Conservation (phyloP, 306 rosid genomes). For the Prinsepia uniflora region DNA sequence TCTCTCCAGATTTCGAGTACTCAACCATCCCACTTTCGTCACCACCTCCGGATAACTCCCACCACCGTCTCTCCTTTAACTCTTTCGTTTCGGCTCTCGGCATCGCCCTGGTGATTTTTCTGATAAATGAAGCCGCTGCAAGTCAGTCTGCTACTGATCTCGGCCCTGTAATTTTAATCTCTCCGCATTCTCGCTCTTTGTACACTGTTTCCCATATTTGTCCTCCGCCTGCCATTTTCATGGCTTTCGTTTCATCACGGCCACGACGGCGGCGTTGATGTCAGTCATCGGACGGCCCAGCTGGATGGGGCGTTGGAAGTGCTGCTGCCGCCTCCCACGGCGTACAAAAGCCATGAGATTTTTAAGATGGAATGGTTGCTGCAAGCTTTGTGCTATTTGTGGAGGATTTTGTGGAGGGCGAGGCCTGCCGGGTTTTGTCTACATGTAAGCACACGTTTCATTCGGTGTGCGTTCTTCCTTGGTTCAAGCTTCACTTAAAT, state of each 20-base stretch:
- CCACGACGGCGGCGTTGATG: too few species aligned
- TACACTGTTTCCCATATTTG: not conserved
- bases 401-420: conserved; percentile 22
- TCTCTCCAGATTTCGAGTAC: too few species aligned
- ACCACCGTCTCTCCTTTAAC: not conserved
- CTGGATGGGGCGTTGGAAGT: not conserved
- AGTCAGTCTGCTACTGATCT: not conserved
- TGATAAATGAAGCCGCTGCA: not conserved
- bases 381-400: conserved; percentile 17
- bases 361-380: not conserved
- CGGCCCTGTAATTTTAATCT: not conserved
- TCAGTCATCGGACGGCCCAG: too few species aligned
- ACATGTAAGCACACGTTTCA: conserved; percentile 20
- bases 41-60: not conserved
- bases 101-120: not conserved
- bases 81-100: not conserved
- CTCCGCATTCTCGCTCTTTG: not conserved
- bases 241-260: not conserved
- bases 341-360: not conserved
- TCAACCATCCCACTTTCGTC: not conserved
- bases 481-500: conserved; percentile 8
- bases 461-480: conserved; percentile 17
- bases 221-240: not conserved
- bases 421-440: conserved; percentile 17
- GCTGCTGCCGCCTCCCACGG: not conserved